phyloP scores from a whole-genome alignment of 1,139 yeast genomes.

The Magnusiomyces ingens region DNA sequence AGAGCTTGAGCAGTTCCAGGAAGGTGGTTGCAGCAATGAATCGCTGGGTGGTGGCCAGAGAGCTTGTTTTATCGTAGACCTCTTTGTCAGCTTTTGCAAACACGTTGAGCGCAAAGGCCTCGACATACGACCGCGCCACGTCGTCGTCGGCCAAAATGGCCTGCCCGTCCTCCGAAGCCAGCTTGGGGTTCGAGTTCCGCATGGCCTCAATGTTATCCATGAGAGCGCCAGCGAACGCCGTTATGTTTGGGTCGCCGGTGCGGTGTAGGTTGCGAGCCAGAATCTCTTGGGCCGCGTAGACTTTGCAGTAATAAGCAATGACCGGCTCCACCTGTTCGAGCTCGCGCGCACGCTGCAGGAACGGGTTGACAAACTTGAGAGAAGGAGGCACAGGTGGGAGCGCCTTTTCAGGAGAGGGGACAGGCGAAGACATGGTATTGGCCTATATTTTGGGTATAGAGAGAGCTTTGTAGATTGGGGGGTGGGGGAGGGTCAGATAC shows the following conservation, averaged over 20 bases:
- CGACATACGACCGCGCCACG: conserved; percentile 51
- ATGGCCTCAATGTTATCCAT: conserved; percentile 57
- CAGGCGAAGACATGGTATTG: background rate
- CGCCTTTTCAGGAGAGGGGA: too few species aligned
- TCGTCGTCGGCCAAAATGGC: conserved; percentile 51
- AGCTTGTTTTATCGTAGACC: conserved; percentile 31
- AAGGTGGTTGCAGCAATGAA: conserved; percentile 48
- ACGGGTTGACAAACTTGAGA: background rate
- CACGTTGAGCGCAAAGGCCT: conserved; percentile 54
- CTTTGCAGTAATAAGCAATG: conserved; percentile 16
- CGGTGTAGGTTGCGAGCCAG: conserved; percentile 52
- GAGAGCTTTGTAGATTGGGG: too few species aligned
- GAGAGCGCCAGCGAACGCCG: conserved; percentile 49
- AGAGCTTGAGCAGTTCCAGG: conserved; percentile 40
- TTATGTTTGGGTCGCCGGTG: conserved; percentile 42
- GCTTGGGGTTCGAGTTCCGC: conserved; percentile 33
- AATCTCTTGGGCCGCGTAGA: conserved; percentile 62
- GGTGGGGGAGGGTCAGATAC: too few species aligned
- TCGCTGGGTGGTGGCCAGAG: conserved; percentile 39
- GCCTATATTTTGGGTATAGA: background rate
- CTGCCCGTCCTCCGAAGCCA: conserved; percentile 34
- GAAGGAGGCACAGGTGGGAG: background rate
- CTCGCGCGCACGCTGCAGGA: conserved; percentile 10
- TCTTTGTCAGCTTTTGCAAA: conserved; percentile 49
- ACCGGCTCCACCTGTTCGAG: conserved; percentile 12